Percentiles rank a stretch among this genome's conserved stretches.
Conservation (phyloP, 179 eudicot species). For the Beta lomatogona region DNA sequence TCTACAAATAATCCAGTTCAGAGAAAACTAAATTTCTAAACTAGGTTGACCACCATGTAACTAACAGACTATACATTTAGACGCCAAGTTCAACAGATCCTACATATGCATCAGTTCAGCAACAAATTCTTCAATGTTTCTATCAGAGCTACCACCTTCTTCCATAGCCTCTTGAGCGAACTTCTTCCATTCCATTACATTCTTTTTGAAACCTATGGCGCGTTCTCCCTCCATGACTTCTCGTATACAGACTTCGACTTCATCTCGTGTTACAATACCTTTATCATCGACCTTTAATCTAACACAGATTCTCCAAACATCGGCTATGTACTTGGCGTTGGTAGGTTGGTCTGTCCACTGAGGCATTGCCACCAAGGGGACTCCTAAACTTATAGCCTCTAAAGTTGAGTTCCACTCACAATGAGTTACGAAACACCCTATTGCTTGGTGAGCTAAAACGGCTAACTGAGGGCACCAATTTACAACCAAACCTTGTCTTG, state of each 20-base stretch:
- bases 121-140: conserved; percentile 40
- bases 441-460: conserved; percentile 31
- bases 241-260: conserved; percentile 22
- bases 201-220: conserved; percentile 25
- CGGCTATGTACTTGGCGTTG: conserved; percentile 35
- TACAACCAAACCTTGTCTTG: conserved; percentile 34
- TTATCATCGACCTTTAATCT: conserved; percentile 20
- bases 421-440: conserved; percentile 41
- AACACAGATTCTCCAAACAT: conserved; percentile 40
- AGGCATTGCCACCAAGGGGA: conserved; percentile 44
- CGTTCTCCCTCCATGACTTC: conserved; percentile 38
- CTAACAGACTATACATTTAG: no score
- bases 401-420: conserved; percentile 38
- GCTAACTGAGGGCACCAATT: conserved; percentile 45
- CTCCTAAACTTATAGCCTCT: conserved; percentile 40
- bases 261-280: conserved; percentile 34
- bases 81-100: background rate
- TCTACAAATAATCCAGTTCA: no score
- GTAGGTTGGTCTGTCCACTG: conserved; percentile 45
- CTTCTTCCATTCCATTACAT: conserved; percentile 27
- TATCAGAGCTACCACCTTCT: conserved; percentile 36
- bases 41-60: no score
- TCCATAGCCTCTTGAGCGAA: conserved; percentile 26
- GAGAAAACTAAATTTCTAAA: no score
- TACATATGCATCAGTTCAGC: background rate